Conservation (phyloP, 129 eudicot species). For the Heracleum sosnowskyi region DNA sequence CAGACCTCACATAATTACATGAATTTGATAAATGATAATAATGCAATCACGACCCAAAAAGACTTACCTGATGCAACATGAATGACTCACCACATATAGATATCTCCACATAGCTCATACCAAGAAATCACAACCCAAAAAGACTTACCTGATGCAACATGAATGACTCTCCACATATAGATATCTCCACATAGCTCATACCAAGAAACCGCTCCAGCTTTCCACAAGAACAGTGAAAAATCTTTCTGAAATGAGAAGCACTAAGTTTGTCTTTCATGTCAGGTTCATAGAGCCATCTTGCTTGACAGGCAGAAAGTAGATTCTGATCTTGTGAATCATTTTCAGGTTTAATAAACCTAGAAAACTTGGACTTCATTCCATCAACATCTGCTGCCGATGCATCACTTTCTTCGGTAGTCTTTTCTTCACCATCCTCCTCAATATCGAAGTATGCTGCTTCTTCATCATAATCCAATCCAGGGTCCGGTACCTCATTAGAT, state of each 20-base stretch:
- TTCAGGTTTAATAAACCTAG: constrained; percentile 7
- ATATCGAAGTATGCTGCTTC: constrained; percentile 21
- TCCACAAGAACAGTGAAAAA: constrained; percentile 77
- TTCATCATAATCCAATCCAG: constrained; percentile 25
- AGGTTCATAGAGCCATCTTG: constrained; percentile 87
- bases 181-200: constrained; percentile 50
- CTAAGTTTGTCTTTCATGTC: constrained; percentile 67
- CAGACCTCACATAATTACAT: neutral
- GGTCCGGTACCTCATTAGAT: constrained; percentile 25
- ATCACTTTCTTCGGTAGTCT: constrained; percentile 29
- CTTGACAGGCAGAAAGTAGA: constrained; percentile 21
- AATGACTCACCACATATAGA: constrained; percentile 91
- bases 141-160: constrained; percentile 93
- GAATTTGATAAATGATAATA: neutral
- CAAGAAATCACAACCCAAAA: constrained; percentile 25
- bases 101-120: constrained; percentile 54
- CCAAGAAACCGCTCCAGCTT: constrained; percentile 56
- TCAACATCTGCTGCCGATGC: constrained; percentile 17
- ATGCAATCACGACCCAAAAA: constrained; percentile 7
- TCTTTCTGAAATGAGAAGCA: constrained; percentile 78
- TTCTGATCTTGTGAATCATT: constrained; percentile 20
- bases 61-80: constrained; percentile 94
- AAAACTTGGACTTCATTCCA: constrained; percentile 13
- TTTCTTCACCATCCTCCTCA: constrained; percentile 34
- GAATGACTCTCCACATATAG: constrained; percentile 91